phyloP scores from a whole-genome alignment of 257 asterid species.

The Misopates orontium region DNA sequence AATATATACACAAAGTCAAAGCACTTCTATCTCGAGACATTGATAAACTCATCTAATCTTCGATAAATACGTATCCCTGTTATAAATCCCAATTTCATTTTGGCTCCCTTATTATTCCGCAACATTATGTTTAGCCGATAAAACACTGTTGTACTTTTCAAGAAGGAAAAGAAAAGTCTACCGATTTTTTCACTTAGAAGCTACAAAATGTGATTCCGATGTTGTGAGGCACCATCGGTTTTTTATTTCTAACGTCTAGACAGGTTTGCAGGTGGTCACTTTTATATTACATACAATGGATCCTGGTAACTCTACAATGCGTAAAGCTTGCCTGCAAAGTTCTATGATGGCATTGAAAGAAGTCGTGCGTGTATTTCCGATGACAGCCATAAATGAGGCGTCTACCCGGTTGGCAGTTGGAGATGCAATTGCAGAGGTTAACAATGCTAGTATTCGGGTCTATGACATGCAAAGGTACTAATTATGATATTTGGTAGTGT shows the following conservation, averaged over 20 bases:
- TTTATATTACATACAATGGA: conserved; percentile 95
- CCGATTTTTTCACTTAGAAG: conserved; percentile 20
- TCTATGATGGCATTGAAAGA: conserved; percentile 79
- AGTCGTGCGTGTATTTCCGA: conserved; percentile 79
- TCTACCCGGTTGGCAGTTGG: conserved; percentile 91
- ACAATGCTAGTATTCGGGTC: conserved; percentile 66
- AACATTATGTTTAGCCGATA: background rate
- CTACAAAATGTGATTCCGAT: conserved; percentile 16
- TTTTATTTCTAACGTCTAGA: conserved; percentile 68
- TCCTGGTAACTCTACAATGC: conserved; percentile 88
- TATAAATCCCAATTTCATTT: background rate
- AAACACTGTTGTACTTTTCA: conserved; percentile 14
- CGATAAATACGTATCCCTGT: background rate
- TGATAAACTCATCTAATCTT: background rate
- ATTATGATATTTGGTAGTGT: conserved; percentile 14
- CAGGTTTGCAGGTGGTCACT: conserved; percentile 90
- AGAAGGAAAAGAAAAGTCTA: conserved; percentile 8
- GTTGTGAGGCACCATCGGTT: conserved; percentile 16
- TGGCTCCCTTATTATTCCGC: background rate
- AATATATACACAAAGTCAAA: background rate
- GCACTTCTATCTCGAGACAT: background rate
- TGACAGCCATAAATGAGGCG: conserved; percentile 74
- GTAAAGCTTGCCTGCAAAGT: conserved; percentile 70
- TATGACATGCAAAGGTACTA: conserved; percentile 94
- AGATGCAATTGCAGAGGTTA: conserved; percentile 83